These are phyloP conservation scores for Pseudogymnoascus sp. DNA, from an alignment of 2,329 filamentous ascomycete genomes.

Conservation along the genomic window DNA sequence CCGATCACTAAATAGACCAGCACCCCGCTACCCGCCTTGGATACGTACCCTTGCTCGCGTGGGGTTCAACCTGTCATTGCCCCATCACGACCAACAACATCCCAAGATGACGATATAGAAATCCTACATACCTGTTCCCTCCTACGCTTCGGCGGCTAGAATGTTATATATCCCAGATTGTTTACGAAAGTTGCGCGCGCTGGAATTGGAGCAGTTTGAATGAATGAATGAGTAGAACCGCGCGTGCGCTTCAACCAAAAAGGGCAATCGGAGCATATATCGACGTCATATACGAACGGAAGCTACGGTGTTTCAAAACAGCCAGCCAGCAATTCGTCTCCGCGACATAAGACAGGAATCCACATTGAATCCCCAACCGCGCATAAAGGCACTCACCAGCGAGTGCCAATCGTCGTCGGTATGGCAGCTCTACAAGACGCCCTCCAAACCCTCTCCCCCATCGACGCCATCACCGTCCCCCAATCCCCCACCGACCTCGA, in stretches of 20 bases:
- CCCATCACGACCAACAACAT: not conserved
- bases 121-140: not conserved
- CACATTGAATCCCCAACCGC: not conserved
- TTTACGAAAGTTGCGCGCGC: not conserved
- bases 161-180: not conserved
- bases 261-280: not conserved
- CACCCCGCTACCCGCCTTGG: not conserved
- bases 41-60: not conserved
- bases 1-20: not conserved
- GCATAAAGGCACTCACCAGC: not conserved
- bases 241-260: not conserved
- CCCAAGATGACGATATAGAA: not conserved
- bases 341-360: not conserved
- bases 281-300: not conserved
- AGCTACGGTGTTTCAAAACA: not conserved
- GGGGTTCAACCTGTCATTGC: not conserved
- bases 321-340: not conserved
- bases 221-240: not conserved
- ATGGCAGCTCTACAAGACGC: conserved; percentile 45
- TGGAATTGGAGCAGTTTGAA: not conserved
- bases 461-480: conserved; percentile 41
- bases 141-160: not conserved
- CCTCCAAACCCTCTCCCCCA: conserved; percentile 46
- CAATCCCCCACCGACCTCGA: conserved; percentile 37
- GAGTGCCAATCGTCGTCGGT: not conserved